phyloP scores from a whole-genome alignment of 2,329 filamentous ascomycete genomes.

The Cladosporium sp. region DNA sequence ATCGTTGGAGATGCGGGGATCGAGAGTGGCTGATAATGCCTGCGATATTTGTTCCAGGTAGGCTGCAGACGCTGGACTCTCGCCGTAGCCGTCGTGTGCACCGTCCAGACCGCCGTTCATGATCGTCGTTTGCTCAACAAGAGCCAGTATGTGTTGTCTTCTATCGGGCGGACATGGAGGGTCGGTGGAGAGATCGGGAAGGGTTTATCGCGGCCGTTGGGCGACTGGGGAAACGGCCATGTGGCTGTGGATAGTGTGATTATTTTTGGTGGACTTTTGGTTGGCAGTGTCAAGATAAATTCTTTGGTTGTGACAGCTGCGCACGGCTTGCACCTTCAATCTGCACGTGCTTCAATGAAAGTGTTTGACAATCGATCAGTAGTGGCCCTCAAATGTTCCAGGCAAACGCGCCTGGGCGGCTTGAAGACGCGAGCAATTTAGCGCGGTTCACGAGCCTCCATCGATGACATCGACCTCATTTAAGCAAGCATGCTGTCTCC shows the following conservation, averaged over 20 bases:
- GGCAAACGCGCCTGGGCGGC: not conserved
- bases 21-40: conserved; percentile 84
- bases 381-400: not conserved
- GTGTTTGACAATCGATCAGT: not conserved
- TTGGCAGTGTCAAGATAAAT: not conserved
- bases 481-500: not conserved
- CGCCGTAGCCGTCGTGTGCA: conserved; percentile 21
- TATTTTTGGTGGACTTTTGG: not conserved
- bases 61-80: conserved; percentile 13
- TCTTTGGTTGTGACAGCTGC: not conserved
- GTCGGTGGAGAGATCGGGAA: conserved; percentile 5
- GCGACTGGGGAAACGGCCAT: conserved; percentile 10
- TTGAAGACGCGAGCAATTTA: conserved; percentile 7
- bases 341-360: not conserved
- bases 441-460: not conserved
- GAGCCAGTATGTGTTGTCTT: conserved; percentile 3
- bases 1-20: conserved; percentile 73
- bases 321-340: not conserved
- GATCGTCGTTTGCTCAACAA: not conserved
- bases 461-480: conserved; percentile 9
- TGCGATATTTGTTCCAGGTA: conserved; percentile 67
- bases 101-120: conserved; percentile 17
- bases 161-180: not conserved
- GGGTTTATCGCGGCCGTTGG: conserved; percentile 10
- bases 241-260: conserved; percentile 6